These are phyloP conservation scores for Macaranga tanarius DNA, from an alignment of 441 rosid genomes.

Conservation along the genomic window DNA sequence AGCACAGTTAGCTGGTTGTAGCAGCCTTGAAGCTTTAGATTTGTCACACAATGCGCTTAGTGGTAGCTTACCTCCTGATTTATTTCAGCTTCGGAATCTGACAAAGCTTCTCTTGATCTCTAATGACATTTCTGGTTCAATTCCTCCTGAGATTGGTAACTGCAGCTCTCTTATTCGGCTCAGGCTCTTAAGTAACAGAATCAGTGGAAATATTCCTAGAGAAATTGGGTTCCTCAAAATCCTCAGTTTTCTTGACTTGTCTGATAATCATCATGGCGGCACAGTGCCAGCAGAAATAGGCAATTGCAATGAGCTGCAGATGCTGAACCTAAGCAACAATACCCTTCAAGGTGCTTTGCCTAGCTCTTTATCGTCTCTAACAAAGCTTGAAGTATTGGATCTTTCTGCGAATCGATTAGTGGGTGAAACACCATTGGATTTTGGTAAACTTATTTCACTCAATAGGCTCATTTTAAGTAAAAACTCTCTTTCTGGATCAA, in stretches of 20 bases:
- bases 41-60: constrained; percentile 83
- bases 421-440: constrained; percentile 63
- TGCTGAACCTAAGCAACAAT: constrained; percentile 83
- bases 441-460: constrained; percentile 63
- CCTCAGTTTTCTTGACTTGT: constrained; percentile 75
- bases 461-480: constrained; percentile 64
- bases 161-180: constrained; percentile 76
- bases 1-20: constrained; percentile 55
- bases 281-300: constrained; percentile 71
- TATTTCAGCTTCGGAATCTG: constrained; percentile 76
- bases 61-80: constrained; percentile 71
- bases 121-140: constrained; percentile 74
- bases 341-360: constrained; percentile 63
- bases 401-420: constrained; percentile 56
- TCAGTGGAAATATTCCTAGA: constrained; percentile 63
- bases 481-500: constrained; percentile 62
- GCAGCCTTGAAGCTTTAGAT: constrained; percentile 78
- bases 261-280: constrained; percentile 67
- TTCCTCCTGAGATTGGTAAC: constrained; percentile 73
- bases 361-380: constrained; percentile 53
- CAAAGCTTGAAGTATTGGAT: constrained; percentile 76
- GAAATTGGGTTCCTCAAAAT: constrained; percentile 63
- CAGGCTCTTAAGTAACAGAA: constrained; percentile 67
- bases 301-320: constrained; percentile 68
- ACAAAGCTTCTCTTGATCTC: constrained; percentile 80